Evolutionary conservation across 768 basidiomycete genomes (phyloP).

Genomic region (Pleurotus eryngii): DNA sequence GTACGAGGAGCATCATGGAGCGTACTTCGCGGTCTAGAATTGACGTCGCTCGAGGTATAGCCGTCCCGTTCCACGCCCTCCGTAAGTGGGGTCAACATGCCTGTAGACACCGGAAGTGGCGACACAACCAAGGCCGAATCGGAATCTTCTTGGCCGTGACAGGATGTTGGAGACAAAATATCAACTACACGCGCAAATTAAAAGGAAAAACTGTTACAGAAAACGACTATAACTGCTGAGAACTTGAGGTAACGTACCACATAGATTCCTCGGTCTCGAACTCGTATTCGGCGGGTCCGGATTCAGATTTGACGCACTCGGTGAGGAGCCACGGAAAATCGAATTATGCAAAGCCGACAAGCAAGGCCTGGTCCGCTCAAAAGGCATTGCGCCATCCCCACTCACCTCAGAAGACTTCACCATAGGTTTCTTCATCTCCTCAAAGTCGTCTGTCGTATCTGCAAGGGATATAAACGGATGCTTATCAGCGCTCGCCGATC

Average conservation of each 20-base stretch:
- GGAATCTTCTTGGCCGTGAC: neutral
- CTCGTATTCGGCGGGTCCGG: neutral
- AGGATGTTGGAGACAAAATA: neutral
- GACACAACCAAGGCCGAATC: conserved; percentile 5
- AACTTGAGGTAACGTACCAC: neutral
- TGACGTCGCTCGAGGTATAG: neutral
- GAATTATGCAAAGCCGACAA: conserved; percentile 5
- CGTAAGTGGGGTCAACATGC: neutral
- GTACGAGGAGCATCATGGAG: neutral
- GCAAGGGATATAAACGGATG: conserved; percentile 3
- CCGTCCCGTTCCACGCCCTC: neutral
- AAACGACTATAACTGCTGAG: too few relatives aligned
- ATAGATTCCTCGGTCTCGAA: neutral
- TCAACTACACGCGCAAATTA: conserved; percentile 1
- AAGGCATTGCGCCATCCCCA: neutral
- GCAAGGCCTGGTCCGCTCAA: conserved; percentile 2
- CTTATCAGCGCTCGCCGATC: neutral
- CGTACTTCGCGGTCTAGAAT: too few relatives aligned
- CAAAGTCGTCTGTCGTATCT: neutral
- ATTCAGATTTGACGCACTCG: neutral
- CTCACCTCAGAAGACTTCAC: neutral
- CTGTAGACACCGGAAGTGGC: neutral
- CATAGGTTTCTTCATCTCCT: neutral
- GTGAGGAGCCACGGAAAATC: conserved; percentile 1
- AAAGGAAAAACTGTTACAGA: too few relatives aligned